Base-by-base conservation (phyloP, 2,329 filamentous ascomycete species). In the Neurospora crassa region DNA sequence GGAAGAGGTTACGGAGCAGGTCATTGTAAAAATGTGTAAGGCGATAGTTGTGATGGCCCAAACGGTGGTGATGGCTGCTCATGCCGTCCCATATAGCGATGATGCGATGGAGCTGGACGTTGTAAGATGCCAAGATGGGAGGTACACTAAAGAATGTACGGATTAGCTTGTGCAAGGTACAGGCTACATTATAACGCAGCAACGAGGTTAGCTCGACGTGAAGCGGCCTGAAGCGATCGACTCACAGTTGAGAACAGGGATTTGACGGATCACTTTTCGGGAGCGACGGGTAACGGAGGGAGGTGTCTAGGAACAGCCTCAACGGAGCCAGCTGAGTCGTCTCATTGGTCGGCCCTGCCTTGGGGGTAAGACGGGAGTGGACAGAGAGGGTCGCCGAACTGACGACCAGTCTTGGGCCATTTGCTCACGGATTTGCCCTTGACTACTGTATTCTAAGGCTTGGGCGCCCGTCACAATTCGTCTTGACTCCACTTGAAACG, bases 151-250 rank as follows among this genome's bases (percentile, higher is more conserved):
- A 41, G 67, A 37, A 24, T 20, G 40, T 29, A 34, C 67, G 67
- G 34, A 20, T 40, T 40, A 42, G 67, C n/a, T 68, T 42, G 67
- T 68, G 37, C 67, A 45, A 70, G 72, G 71, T 72, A 74, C 72
- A 71, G 59, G 69, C 40, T 40, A 41, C 40, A 68, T 12, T 68
- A 68, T 29, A 29, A 4, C 37, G 67, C 40, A 68, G 24, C 40
- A 68, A 37, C 41, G 29, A 68, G 47, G 71, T 72, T 74, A 74
- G 73, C 70, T 74, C 69, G 67, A 63, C 53, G 29, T 71, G 70
- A 70, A 73, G 67, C 72, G 75, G 74, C 72, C 70, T 74, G 73
- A 76, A 74, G 75, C 74, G 75, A 75, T 75, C 75, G 73, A 77
- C 73, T 75, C 71, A 74, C 70, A 71, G 69, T 40, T 41, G 71